phyloP scores from a whole-genome alignment of 345 rosid genomes.

The Combretum micranthum region DNA sequence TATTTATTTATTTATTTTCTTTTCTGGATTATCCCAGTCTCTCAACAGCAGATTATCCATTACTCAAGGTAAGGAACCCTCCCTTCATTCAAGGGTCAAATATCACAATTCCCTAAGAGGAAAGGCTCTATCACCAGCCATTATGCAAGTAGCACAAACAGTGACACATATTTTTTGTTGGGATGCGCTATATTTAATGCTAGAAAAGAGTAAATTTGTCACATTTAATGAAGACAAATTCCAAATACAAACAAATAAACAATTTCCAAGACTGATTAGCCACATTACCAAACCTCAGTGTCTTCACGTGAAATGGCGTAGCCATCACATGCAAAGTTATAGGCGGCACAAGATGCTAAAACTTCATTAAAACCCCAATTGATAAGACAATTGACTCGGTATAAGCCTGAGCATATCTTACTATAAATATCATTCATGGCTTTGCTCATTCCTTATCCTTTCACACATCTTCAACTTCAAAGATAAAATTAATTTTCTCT shows the following conservation, averaged over 20 bases:
- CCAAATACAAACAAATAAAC: background rate
- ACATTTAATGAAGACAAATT: conserved; percentile 1
- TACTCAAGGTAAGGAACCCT: no score
- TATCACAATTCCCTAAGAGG: no score
- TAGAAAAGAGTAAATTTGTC: conserved; percentile 2
- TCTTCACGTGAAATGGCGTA: background rate
- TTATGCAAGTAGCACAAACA: no score
- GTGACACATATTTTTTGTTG: no score
- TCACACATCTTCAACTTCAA: background rate
- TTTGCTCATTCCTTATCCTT: background rate
- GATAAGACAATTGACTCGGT: conserved; percentile 6
- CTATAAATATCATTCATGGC: conserved; percentile 1
- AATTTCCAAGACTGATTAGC: background rate
- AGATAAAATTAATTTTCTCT: background rate
- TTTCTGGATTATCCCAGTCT: no score
- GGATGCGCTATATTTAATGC: no score
- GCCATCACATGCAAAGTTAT: background rate
- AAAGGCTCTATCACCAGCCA: no score
- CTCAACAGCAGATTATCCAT: no score
- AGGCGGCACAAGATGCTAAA: conserved; percentile 7
- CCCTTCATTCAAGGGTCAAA: no score
- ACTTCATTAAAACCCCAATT: background rate
- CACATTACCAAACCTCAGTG: background rate
- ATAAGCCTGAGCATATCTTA: conserved; percentile 1
- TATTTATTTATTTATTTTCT: no score